A percentile compares a stretch with the other conserved stretches of the same genome.
Conservation (phyloP, 495 filamentous ascomycete species). For the Podospora pseudoanserina region DNA sequence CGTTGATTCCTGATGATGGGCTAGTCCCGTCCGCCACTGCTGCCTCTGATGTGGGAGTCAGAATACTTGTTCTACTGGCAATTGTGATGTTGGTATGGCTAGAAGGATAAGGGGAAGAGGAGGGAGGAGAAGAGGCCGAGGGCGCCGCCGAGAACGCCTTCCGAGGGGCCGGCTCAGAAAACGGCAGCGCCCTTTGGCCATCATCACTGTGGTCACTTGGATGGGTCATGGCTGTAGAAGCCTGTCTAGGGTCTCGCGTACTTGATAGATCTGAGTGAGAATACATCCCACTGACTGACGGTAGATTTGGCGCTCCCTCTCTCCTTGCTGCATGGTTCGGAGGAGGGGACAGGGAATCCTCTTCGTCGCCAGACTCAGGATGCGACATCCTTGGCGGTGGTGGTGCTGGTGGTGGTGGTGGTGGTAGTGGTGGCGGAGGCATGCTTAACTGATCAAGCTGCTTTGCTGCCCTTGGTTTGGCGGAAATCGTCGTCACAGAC, state of each 20-base stretch:
- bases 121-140: constrained; percentile 9
- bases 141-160: constrained; percentile 1
- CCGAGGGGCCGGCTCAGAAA: no score
- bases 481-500: no score
- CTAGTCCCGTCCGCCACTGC: constrained; percentile 56
- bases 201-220: constrained; percentile 16
- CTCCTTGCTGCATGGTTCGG: constrained; percentile 46
- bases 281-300: constrained; percentile 43
- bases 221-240: constrained; percentile 19
- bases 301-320: constrained; percentile 57
- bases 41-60: constrained; percentile 39
- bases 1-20: constrained; percentile 58
- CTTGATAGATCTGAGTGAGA: constrained; percentile 54
- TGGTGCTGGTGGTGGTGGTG: no score
- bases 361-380: no score
- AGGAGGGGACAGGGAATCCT: not conserved
- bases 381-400: no score
- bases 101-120: constrained; percentile 40
- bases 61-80: constrained; percentile 49
- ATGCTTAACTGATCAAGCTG: no score
- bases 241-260: constrained; percentile 38
- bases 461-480: no score
- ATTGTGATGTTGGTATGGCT: constrained; percentile 43
- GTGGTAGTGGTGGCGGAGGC: no score
- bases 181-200: constrained; percentile 11